Conservation (phyloP, 768 basidiomycete genomes). For the Pisolithus sp. region DNA sequence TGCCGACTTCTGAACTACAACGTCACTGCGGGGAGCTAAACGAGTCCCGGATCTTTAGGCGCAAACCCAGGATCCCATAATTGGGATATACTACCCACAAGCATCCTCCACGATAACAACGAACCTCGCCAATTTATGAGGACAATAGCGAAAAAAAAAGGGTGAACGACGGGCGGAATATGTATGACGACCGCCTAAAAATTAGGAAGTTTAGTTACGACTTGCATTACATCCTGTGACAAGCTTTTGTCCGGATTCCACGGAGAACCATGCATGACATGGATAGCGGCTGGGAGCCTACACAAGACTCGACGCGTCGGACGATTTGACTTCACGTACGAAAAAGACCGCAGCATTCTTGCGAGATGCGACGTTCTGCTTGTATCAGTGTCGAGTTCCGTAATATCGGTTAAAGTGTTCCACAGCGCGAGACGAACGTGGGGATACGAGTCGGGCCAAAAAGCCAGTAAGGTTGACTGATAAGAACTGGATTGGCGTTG, state of each 20-base stretch:
- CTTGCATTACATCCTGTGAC: not conserved
- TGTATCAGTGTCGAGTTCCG: not conserved
- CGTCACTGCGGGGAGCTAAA: too few relatives aligned
- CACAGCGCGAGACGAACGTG: not conserved
- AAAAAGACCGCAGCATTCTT: not conserved
- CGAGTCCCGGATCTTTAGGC: too few relatives aligned
- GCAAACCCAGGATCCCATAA: too few relatives aligned
- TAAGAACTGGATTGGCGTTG: not conserved
- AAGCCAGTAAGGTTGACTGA: not conserved
- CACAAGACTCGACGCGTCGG: not conserved
- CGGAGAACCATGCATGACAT: constrained; percentile 4
- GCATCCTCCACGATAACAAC: too few relatives aligned
- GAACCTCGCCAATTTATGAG: too few relatives aligned
- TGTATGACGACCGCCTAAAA: too few relatives aligned
- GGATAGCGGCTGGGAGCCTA: too few relatives aligned
- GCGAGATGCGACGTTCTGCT: not conserved
- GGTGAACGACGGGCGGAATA: too few relatives aligned
- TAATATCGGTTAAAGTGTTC: not conserved
- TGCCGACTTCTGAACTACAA: not conserved
- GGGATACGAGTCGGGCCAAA: not conserved
- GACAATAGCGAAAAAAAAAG: too few relatives aligned
- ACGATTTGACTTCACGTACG: not conserved
- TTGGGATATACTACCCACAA: too few relatives aligned
- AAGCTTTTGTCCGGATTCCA: constrained; percentile 2
- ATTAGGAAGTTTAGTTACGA: too few relatives aligned